Evolutionary conservation across 257 asterid genomes (phyloP), one percentile per base, ranked within the genome.

Genomic region (Verbascum thapsus): DNA sequence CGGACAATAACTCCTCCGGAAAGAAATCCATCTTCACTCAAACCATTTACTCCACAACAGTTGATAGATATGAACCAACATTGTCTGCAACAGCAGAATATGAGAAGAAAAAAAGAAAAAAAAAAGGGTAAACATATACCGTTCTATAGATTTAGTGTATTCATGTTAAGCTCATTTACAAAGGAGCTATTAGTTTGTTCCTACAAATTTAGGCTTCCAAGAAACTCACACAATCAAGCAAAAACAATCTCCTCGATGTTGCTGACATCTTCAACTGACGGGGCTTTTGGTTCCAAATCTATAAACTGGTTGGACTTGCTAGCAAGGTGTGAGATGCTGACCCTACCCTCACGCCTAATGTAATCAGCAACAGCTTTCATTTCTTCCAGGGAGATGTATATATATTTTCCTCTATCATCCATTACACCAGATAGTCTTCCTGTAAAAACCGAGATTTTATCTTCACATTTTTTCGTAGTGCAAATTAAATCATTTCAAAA

Each of bases 361-460:
- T 94, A 94, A 75, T 94, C 99, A 0, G 96, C 96, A 62, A 94
- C 97, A 6, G 97, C 97, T 78, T 76, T 81, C 98, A 92, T 88
- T 82, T 92, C 96, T 69, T 92, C 98, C 63, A 79, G 57, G 0
- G 98, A 92, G 61, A 92, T 82, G 83, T 92, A 89, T 66, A 92
- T 92, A 80, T 83, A 89, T 67, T 92, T 92, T 58, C 98, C 99
- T 73, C 99, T 76, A 62, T 94, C 99, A 41, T 94, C 99, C 99
- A 94, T 94, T 30, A 90, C 97, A 63, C 99, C 97, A 6, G 99
- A 94, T 42, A 94, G 66, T 64, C 92, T 80, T 75, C 97, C 99
- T 94, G 91, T 66, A 44, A 17, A 61, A 23, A 53, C 10, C 19
- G 18, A 5, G 35, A 16, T 9, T 30, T 40, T 42, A 48, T 13